phyloP scores from a whole-genome alignment of 768 basidiomycete genomes.

The Termitomyces sp. region DNA sequence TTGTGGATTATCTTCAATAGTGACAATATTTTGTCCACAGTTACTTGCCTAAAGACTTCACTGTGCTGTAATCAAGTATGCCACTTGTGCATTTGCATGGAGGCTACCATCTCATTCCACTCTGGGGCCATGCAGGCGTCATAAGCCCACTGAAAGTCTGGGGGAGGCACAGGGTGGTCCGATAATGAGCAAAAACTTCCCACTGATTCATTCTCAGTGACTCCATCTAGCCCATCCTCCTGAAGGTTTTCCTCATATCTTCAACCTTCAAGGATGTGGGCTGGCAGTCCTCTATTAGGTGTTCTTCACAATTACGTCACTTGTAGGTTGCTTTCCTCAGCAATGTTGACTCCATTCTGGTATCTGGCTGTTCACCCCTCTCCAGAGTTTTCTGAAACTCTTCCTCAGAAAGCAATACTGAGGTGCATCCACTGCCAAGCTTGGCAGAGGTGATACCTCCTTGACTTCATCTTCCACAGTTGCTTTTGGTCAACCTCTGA shows the following conservation, averaged over 20 bases:
- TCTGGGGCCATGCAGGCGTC: constrained; percentile 18
- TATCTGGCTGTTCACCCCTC: not conserved
- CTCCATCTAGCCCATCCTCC: too few relatives aligned
- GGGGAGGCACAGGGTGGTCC: constrained; percentile 13
- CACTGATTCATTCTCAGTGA: too few relatives aligned
- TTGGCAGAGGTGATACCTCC: not conserved
- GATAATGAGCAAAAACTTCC: constrained; percentile 13
- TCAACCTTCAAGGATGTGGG: constrained; percentile 14
- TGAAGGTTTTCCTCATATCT: too few relatives aligned
- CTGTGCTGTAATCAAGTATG: too few relatives aligned
- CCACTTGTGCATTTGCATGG: not conserved
- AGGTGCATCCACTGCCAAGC: not conserved
- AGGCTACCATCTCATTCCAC: constrained; percentile 15
- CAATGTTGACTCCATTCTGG: too few relatives aligned
- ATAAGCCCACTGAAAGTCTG: constrained; percentile 9
- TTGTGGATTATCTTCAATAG: not conserved
- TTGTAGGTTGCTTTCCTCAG: not conserved
- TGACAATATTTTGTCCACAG: too few relatives aligned
- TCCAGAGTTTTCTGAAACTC: constrained; percentile 7
- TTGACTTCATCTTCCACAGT: not conserved
- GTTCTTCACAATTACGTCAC: too few relatives aligned
- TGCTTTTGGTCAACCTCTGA: too few relatives aligned
- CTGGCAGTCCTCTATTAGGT: constrained; percentile 8
- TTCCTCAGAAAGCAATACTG: not conserved
- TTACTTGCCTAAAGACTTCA: too few relatives aligned